Base-by-base conservation (phyloP, 2,329 filamentous ascomycete species). In the Xylariaceae sp. region DNA sequence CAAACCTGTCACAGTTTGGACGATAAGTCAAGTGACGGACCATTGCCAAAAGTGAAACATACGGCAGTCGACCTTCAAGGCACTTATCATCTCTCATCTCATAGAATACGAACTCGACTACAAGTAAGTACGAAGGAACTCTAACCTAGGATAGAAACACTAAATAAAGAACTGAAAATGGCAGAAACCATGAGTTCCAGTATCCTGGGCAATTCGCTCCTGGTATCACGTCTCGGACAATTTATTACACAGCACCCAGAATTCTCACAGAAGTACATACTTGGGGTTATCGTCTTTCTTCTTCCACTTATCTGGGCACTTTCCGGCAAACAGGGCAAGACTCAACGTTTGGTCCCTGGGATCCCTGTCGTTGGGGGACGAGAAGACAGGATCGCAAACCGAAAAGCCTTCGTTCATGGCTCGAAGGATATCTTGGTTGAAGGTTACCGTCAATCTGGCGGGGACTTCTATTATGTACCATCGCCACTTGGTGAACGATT, bases 401-500 rank as follows among this genome's bases (percentile, higher is more conserved):
- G 48, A 25, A 34, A 45, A 27, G 25, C 33, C 22, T 50, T 47
- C 35, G 22, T 20, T 19, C 37, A 45, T 29, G 34, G 37, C 25
- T 50, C 45, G 5, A 17, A 38, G 22, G 45, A 32, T 6, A 47
- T 50, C 38, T 27, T 50, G 12, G 16, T 27, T 8, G 38, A 39
- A 8, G 48, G 48, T 2, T 50, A 50, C 42, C 25, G 32, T 14
- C 35, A 20, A 27, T 38, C 21, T 19, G 38, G 22, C 33, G 42
- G 20, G 44, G 40, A 37, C 6, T 50, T 48, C 42, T 50, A 45
- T 41, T 61, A 63, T 40, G 58, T 63, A 2, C 60, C 58, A 1
- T 60, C 54, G 25, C 55, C 52, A 2, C 39, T 58, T 3, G 58
- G 59, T 3, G 58, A 63, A 34, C 50, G 60, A 1, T 44, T 63